Conservation (phyloP, 1,284 basidiomycete genomes). For the Ceratobasidium sp. region DNA sequence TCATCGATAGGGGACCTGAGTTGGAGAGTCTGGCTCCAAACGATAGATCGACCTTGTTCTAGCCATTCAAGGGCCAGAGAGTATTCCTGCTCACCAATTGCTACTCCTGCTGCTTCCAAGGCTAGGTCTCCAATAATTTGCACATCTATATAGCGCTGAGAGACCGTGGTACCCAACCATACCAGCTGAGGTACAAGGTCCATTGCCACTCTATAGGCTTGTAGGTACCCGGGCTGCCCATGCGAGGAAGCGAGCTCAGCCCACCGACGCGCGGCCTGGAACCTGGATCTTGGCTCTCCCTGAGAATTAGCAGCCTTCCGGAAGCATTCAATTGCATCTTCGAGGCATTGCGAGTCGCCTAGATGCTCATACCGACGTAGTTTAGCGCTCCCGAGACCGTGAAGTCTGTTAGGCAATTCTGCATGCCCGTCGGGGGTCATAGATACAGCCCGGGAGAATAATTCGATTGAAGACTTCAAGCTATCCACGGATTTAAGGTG, state of each 20-base stretch:
- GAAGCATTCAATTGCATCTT: neutral
- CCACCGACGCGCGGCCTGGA: neutral
- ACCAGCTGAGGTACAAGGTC: neutral
- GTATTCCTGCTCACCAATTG: neutral
- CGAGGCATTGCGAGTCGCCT: neutral
- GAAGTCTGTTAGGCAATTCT: too few relatives aligned
- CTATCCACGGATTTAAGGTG: too few relatives aligned
- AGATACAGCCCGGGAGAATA: neutral
- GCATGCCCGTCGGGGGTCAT: neutral
- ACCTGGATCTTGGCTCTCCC: neutral
- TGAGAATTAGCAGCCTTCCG: neutral
- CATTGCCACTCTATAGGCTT: neutral
- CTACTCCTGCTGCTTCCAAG: neutral
- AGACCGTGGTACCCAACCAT: neutral
- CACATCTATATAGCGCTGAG: neutral
- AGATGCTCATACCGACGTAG: neutral
- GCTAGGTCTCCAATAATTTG: neutral
- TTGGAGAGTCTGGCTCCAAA: neutral
- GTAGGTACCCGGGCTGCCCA: neutral
- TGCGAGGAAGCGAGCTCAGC: neutral
- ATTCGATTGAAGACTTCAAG: too few relatives aligned
- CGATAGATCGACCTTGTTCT: neutral
- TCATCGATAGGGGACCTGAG: neutral
- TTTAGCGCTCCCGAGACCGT: neutral
- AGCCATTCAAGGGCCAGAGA: neutral